phyloP scores from a whole-genome alignment of 345 rosid genomes.

The Lepidium aucheri region DNA sequence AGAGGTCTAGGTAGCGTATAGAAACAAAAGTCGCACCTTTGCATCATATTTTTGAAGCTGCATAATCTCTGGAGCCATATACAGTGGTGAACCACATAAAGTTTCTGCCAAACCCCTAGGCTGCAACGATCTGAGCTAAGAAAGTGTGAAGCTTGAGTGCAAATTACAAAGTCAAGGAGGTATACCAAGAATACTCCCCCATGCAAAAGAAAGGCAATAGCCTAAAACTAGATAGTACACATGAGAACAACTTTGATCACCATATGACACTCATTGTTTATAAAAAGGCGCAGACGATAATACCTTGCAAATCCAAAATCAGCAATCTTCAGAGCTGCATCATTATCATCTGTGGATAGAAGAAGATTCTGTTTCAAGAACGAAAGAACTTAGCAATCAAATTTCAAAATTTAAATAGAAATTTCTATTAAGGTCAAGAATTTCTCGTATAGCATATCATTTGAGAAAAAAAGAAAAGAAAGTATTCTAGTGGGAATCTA shows the following conservation, averaged over 20 bases:
- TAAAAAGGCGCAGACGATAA: conserved; percentile 2
- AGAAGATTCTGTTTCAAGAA: conserved; percentile 83
- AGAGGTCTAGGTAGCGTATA: background rate
- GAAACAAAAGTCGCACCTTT: conserved; percentile 48
- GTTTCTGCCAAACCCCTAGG: conserved; percentile 98
- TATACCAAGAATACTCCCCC: background rate
- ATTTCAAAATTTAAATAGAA: background rate
- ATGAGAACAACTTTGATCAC: conserved; percentile 5
- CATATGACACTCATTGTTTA: conserved; percentile 3
- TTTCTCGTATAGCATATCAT: background rate
- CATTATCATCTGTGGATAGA: conserved; percentile 54
- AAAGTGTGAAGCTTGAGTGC: conserved; percentile 11
- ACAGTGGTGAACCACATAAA: conserved; percentile 96
- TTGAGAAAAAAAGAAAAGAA: background rate
- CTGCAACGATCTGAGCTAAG: conserved; percentile 71
- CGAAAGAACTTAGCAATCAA: conserved; percentile 27
- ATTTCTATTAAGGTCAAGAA: background rate
- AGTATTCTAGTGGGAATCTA: background rate
- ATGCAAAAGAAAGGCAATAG: conserved; percentile 1
- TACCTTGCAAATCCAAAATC: conserved; percentile 99
- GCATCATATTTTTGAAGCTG: conserved; percentile 98
- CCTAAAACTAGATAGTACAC: background rate
- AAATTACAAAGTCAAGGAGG: conserved; percentile 3
- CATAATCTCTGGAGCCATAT: conserved; percentile 99
- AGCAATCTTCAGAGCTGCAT: conserved; percentile 80